phyloP scores from a whole-genome alignment of 2,329 filamentous ascomycete genomes.

The Xylariaceae sp. region DNA sequence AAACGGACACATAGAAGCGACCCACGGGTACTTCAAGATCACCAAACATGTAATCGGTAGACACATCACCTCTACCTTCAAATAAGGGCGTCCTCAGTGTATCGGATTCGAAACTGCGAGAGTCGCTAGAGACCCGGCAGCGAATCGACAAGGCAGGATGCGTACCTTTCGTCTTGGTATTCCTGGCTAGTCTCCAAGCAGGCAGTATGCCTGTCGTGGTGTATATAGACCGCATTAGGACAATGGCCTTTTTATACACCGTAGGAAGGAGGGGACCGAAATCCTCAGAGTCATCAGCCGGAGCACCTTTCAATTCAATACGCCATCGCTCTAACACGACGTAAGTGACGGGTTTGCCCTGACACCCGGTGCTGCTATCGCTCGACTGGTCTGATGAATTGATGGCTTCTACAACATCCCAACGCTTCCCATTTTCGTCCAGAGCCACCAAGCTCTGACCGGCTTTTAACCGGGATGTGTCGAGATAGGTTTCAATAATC shows the following conservation, averaged over 20 bases:
- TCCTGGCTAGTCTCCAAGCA: constrained; percentile 81
- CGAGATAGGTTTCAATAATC: constrained; percentile 89
- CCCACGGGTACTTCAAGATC: constrained; percentile 88
- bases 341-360: constrained; percentile 64
- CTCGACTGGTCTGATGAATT: constrained; percentile 65
- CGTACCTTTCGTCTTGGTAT: constrained; percentile 74
- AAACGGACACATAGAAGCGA: constrained; percentile 79
- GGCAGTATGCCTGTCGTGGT: constrained; percentile 83
- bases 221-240: constrained; percentile 90
- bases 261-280: constrained; percentile 76
- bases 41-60: constrained; percentile 80
- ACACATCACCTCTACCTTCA: constrained; percentile 66
- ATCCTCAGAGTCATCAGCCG: constrained; percentile 57
- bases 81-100: constrained; percentile 74
- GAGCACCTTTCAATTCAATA: constrained; percentile 75
- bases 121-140: constrained; percentile 76
- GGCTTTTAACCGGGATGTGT: constrained; percentile 77
- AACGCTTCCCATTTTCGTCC: constrained; percentile 89
- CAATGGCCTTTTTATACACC: constrained; percentile 96
- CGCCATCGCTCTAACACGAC: constrained; percentile 92
- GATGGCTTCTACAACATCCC: constrained; percentile 88
- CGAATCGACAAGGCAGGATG: constrained; percentile 73
- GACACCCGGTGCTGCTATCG: constrained; percentile 52
- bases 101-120: constrained; percentile 65
- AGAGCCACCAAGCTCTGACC: constrained; percentile 87